Conservation (phyloP, 768 basidiomycete genomes). For the Rhodotorula toruloides region DNA sequence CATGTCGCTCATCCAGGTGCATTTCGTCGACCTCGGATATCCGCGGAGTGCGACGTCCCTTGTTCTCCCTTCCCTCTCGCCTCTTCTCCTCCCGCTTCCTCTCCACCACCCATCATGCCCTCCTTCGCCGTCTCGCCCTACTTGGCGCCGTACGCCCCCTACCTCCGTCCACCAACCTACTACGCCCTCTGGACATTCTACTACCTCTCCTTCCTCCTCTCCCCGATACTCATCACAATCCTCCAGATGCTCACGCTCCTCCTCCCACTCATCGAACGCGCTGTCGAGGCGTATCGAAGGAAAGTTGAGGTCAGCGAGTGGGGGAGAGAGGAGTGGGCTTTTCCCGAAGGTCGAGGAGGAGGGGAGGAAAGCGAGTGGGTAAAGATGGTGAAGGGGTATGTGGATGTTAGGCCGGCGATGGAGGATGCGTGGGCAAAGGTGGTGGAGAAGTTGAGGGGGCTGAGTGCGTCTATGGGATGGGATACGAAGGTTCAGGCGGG, state of each 20-base stretch:
- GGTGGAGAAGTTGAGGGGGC: not conserved
- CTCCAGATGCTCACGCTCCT: slow-evolving; percentile 13
- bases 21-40: too few species aligned
- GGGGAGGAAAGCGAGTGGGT: not conserved
- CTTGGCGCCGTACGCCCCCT: slow-evolving; percentile 8
- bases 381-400: not conserved
- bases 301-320: not conserved
- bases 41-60: too few species aligned
- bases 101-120: slow-evolving; percentile 13
- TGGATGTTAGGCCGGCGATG: slow-evolving; percentile 2
- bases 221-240: slow-evolving; percentile 14
- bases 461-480: not conserved
- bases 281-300: not conserved
- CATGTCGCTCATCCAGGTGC: too few species aligned
- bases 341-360: not conserved
- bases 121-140: slow-evolving; percentile 16
- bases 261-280: slow-evolving; percentile 3
- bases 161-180: slow-evolving; percentile 11
- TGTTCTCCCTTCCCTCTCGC: not conserved
- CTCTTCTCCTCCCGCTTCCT: not conserved
- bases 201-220: slow-evolving; percentile 10
- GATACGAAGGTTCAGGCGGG: not conserved
- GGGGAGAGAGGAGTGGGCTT: not conserved
- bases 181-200: slow-evolving; percentile 12
- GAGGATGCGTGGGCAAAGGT: not conserved